Base-by-base conservation (phyloP, 148 eudicot species). In the Pouteria glomerata region DNA sequence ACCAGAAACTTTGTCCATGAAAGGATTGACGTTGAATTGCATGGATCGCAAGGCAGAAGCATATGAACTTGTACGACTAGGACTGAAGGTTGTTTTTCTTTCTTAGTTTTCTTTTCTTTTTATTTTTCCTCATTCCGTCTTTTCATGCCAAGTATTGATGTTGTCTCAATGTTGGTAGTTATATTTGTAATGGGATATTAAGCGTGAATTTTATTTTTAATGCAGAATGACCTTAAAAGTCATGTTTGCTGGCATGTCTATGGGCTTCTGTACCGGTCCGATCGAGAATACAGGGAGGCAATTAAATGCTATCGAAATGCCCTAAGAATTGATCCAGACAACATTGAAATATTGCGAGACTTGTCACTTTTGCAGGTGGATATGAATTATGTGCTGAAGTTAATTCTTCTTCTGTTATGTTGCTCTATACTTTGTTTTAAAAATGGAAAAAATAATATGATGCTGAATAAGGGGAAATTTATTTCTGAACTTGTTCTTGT, bases 231-330 rank as follows among this genome's bases (percentile, higher is more conserved):
- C 81, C 87, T 96, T 68, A 92, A 92, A 87, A 96, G 99, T 83
- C 99, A 96, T 78, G 97, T 96, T 68, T 96, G 97, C 79, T 96
- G 99, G 99, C 99, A 96, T 86, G 99, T 96, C 27, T 96, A 90
- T 77, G 99, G 99, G 72, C 99, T 96, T 66, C 76, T 96, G 68
- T 92, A 96, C 81, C 96, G 99, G 51, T 92, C 99, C 8, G 99
- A 96, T 77, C 88, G 99, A 82, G 99, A 96, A 72, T 92, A 96
- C 75, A 80, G 99, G 68, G 99, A 96, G 75, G 99, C 97, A 51
- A 92, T 96, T 69, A 96, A 96, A 79, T 96, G 96, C 78, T 96
- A 92, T 69, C 83, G 99, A 68, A 96, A 96, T 90, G 97, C 99
- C 50, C 80, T 92, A 77, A 90, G 81, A 80, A 96, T 96, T 66